These are phyloP conservation scores for Rhizoclosmatium globosum DNA, from an alignment of 192 early-diverging fungal genomes.

Conservation along the genomic window DNA sequence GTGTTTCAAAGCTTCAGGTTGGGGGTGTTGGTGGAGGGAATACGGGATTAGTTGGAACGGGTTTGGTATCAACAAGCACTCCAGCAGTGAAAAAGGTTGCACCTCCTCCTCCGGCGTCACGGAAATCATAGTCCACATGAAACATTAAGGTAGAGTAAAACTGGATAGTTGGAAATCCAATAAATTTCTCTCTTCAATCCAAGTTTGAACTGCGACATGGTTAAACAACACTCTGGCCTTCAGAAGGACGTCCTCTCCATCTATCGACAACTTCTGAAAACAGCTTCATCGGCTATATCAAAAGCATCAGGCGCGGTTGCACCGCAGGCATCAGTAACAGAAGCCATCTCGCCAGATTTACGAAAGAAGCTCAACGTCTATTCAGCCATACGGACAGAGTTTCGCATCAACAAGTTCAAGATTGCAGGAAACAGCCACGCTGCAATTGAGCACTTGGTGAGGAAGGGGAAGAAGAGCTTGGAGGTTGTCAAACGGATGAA, in stretches of 20 bases:
- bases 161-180: neutral
- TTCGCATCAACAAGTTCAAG: constrained; percentile 7
- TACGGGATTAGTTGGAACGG: no score
- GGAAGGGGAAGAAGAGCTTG: constrained; percentile 7
- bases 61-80: no score
- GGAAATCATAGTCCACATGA: neutral
- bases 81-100: neutral
- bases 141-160: neutral
- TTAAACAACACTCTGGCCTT: constrained; percentile 22
- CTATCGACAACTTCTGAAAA: constrained; percentile 18
- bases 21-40: no score
- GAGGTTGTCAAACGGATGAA: neutral
- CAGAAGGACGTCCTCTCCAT: constrained; percentile 20
- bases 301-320: no score
- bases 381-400: constrained; percentile 12
- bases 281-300: neutral
- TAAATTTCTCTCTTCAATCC: neutral
- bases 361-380: constrained; percentile 19
- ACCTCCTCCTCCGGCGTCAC: neutral
- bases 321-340: neutral
- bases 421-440: neutral
- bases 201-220: neutral
- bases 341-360: neutral
- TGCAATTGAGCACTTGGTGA: constrained; percentile 27
- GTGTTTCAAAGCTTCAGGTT: no score